A percentile compares a stretch with the other conserved stretches of the same genome.
Conservation (phyloP, 192 early-diverging fungal genomes). For the Lobosporangium transversale region DNA sequence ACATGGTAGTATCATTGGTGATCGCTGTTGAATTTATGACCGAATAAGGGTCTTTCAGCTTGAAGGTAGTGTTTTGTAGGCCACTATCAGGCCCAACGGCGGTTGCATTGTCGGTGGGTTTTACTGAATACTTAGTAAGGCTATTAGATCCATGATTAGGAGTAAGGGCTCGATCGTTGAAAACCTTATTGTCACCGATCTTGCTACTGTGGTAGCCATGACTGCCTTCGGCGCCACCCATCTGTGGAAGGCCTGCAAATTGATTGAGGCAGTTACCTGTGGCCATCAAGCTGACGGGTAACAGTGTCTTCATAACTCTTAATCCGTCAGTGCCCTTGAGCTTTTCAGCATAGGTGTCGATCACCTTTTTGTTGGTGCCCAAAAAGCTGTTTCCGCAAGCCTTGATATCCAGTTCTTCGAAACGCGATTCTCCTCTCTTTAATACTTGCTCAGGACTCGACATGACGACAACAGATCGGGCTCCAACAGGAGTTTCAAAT, state of each 20-base stretch:
- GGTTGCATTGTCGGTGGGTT: too few species aligned
- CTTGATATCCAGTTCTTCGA: slow-evolving; percentile 2
- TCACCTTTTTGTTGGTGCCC: not conserved
- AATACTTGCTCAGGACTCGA: not conserved
- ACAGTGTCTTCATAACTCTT: not conserved
- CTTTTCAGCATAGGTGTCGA: not conserved
- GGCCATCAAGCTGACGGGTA: not conserved
- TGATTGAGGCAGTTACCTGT: not conserved
- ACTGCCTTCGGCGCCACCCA: not conserved
- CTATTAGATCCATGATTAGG: not conserved
- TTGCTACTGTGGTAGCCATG: not conserved
- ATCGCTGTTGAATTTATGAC: not conserved
- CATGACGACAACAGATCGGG: slow-evolving; percentile 6
- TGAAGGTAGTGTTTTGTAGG: too few species aligned
- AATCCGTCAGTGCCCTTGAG: not conserved
- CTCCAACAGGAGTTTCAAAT: slow-evolving; percentile 53
- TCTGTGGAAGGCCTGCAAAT: not conserved
- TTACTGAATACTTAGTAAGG: not conserved
- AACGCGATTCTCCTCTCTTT: not conserved
- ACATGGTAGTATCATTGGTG: too few species aligned
- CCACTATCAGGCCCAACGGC: too few species aligned
- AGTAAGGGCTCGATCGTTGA: not conserved
- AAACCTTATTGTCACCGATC: not conserved
- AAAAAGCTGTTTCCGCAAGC: not conserved
- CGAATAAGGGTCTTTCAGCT: not conserved